phyloP scores from a whole-genome alignment of 2,329 filamentous ascomycete species.

The Trichoderma atrobrunneum region DNA sequence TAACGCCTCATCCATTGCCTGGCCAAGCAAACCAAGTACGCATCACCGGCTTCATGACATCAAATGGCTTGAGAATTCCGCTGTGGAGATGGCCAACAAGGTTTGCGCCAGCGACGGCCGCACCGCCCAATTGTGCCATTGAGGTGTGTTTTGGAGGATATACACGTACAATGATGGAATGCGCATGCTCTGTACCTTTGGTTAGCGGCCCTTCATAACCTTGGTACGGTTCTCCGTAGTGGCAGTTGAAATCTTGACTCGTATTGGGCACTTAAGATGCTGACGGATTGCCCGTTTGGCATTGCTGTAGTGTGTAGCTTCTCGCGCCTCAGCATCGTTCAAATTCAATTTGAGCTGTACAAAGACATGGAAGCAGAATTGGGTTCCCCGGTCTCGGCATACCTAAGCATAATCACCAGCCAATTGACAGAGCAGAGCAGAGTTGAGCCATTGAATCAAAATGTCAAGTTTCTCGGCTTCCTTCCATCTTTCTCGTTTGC shows the following conservation, averaged over 20 bases:
- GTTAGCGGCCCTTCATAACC: neutral
- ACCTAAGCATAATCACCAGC: neutral
- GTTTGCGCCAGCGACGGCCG: slow-evolving; percentile 6
- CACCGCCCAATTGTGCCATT: neutral
- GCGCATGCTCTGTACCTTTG: neutral
- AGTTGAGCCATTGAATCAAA: neutral
- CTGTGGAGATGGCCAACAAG: slow-evolving; percentile 4
- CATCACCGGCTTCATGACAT: slow-evolving; percentile 16
- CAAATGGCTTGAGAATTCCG: neutral
- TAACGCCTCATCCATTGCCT: neutral
- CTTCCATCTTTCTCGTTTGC: neutral
- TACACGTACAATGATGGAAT: neutral
- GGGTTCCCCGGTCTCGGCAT: neutral
- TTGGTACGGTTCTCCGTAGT: no score
- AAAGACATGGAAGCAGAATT: neutral
- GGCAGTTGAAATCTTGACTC: neutral
- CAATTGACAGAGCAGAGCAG: neutral
- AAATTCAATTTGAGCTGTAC: neutral
- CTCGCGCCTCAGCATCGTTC: neutral
- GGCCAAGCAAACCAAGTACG: neutral
- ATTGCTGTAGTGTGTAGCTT: neutral
- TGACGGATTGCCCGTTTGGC: neutral
- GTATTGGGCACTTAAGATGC: neutral
- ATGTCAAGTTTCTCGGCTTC: neutral
- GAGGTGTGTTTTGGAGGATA: neutral